phyloP scores from a whole-genome alignment of 2,329 filamentous ascomycete genomes.

The Epichloe baconii region DNA sequence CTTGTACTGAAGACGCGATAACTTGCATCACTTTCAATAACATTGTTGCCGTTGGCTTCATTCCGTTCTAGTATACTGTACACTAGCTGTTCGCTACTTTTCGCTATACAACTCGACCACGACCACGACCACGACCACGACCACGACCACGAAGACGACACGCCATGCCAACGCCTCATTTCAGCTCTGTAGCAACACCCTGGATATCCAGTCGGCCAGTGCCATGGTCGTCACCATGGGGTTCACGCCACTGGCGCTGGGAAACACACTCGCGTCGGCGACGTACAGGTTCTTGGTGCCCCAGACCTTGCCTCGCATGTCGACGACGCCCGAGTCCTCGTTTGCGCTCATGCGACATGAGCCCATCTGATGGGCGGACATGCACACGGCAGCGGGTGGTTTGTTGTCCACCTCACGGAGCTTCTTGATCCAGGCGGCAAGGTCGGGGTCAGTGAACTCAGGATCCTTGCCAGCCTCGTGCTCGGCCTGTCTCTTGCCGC shows the following conservation, averaged over 20 bases:
- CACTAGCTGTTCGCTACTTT: too few species aligned
- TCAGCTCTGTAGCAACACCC: constrained; percentile 26
- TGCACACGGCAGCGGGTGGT: constrained; percentile 39
- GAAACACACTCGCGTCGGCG: constrained; percentile 64
- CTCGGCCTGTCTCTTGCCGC: constrained; percentile 10
- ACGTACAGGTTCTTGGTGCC: constrained; percentile 52
- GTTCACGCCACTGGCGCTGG: constrained; percentile 65
- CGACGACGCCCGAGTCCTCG: constrained; percentile 41
- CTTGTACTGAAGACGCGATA: too few species aligned
- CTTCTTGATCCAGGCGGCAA: constrained; percentile 46
- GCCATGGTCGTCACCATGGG: constrained; percentile 72
- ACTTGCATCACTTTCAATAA: too few species aligned
- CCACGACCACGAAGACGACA: too few species aligned
- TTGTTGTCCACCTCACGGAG: constrained; percentile 35
- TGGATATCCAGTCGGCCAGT: constrained; percentile 51
- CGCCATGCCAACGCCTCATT: not conserved
- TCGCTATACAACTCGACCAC: too few species aligned
- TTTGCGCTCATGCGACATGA: constrained; percentile 56
- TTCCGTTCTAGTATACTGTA: too few species aligned
- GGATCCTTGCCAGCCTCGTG: constrained; percentile 15
- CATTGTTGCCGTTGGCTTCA: too few species aligned
- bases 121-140: too few species aligned
- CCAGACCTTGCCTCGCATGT: constrained; percentile 49
- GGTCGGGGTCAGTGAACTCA: constrained; percentile 44
- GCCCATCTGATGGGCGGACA: constrained; percentile 74